These are phyloP conservation scores for Caulochytrium protostelioides DNA, from an alignment of 371 early-diverging fungal species.

Conservation along the genomic window DNA sequence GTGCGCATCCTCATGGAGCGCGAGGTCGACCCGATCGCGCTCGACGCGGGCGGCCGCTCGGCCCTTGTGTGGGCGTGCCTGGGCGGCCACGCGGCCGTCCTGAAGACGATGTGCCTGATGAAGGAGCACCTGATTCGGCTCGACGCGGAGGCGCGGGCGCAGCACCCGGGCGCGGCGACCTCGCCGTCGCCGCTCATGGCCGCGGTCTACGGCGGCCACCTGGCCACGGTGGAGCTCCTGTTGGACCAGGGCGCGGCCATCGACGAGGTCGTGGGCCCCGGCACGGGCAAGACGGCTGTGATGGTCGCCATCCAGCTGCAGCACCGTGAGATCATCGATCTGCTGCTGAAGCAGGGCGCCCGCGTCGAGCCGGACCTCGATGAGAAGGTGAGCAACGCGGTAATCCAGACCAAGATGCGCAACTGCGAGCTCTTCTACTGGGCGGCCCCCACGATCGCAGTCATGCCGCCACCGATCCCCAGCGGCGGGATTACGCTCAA, in stretches of 20 bases:
- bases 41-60: constrained; percentile 11
- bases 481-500: constrained; percentile 4
- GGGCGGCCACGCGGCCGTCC: constrained; percentile 7
- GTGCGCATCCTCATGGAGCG: constrained; percentile 7
- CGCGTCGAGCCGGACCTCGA: constrained; percentile 6
- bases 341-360: constrained; percentile 9
- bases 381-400: constrained; percentile 13
- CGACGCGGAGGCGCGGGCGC: constrained; percentile 7
- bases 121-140: constrained; percentile 1
- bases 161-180: background rate
- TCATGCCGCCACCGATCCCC: background rate
- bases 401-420: constrained; percentile 6
- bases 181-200: constrained; percentile 12
- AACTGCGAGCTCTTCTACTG: background rate
- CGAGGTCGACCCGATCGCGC: constrained; percentile 3
- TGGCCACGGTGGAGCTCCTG: constrained; percentile 38
- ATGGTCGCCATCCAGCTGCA: constrained; percentile 24
- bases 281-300: constrained; percentile 7
- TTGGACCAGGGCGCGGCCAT: constrained; percentile 31
- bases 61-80: constrained; percentile 18
- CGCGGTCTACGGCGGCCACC: constrained; percentile 21
- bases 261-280: constrained; percentile 10
- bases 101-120: constrained; percentile 7
- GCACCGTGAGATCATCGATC: constrained; percentile 5
- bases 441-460: background rate